These are phyloP conservation scores for Neurospora sp. DNA, from an alignment of 495 filamentous ascomycete genomes.

Conservation along the genomic window DNA sequence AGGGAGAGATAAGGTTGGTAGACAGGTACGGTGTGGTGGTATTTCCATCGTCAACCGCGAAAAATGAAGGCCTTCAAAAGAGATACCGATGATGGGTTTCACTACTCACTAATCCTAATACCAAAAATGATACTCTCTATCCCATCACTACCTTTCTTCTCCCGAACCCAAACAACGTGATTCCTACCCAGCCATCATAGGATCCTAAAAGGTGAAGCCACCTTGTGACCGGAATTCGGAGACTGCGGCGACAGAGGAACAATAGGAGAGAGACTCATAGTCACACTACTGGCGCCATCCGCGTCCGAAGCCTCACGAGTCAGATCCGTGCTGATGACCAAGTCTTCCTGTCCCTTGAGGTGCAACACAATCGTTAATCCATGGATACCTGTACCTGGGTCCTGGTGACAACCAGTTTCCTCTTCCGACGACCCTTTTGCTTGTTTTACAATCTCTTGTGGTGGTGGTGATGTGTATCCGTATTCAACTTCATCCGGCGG, in stretches of 20 bases:
- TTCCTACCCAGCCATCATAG: background rate
- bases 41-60: background rate
- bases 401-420: background rate
- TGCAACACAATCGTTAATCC: constrained; percentile 39
- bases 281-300: background rate
- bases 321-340: constrained; percentile 36
- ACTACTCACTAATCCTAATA: background rate
- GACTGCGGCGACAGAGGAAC: background rate
- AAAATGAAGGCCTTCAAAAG: background rate
- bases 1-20: background rate
- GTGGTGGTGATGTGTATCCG: background rate
- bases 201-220: background rate
- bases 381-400: constrained; percentile 18
- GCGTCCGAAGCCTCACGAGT: constrained; percentile 6
- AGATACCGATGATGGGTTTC: background rate
- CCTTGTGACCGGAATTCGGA: background rate
- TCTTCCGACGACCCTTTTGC: background rate
- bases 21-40: background rate
- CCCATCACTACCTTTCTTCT: background rate
- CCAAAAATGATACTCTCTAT: background rate
- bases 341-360: constrained; percentile 32
- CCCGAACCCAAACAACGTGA: background rate
- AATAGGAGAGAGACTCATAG: background rate
- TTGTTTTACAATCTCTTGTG: background rate
- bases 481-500: background rate